These are phyloP conservation scores for Schizophyllum commune DNA, from an alignment of 1,284 basidiomycete genomes.

Conservation along the genomic window DNA sequence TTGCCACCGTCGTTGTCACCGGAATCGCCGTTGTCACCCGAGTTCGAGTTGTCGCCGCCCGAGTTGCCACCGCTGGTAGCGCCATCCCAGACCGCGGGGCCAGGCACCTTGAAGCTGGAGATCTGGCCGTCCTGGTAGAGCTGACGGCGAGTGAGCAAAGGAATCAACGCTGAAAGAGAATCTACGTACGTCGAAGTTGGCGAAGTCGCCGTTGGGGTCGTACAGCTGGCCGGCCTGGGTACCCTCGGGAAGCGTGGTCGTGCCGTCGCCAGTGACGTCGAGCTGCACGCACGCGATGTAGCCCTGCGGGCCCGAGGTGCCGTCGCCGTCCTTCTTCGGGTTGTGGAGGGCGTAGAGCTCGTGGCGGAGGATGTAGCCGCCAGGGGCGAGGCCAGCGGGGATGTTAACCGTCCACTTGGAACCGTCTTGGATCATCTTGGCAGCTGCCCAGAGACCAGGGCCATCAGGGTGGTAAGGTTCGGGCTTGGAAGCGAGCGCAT, in stretches of 20 bases:
- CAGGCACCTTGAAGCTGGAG: conserved; percentile 1
- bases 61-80: background rate
- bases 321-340: conserved; percentile 13
- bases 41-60: background rate
- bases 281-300: conserved; percentile 24
- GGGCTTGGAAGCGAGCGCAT: conserved; percentile 15
- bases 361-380: conserved; percentile 30
- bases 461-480: conserved; percentile 15
- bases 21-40: background rate
- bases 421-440: conserved; percentile 14
- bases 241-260: conserved; percentile 19
- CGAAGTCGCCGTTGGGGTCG: conserved; percentile 12
- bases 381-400: conserved; percentile 24
- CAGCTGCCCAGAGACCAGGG: conserved; percentile 17
- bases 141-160: background rate
- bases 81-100: conserved; percentile 15
- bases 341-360: conserved; percentile 19
- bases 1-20: background rate
- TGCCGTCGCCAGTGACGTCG: conserved; percentile 27
- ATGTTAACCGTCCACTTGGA: conserved; percentile 21
- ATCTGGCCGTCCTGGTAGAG: background rate
- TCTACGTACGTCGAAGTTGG: conserved; percentile 13
- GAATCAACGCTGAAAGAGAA: background rate
- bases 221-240: conserved; percentile 18
- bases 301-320: conserved; percentile 18